Evolutionary conservation across 2,329 filamentous ascomycete genomes (phyloP), one percentile per base, ranked within the genome.

Genomic region (Arthrobotrys iridis): DNA sequence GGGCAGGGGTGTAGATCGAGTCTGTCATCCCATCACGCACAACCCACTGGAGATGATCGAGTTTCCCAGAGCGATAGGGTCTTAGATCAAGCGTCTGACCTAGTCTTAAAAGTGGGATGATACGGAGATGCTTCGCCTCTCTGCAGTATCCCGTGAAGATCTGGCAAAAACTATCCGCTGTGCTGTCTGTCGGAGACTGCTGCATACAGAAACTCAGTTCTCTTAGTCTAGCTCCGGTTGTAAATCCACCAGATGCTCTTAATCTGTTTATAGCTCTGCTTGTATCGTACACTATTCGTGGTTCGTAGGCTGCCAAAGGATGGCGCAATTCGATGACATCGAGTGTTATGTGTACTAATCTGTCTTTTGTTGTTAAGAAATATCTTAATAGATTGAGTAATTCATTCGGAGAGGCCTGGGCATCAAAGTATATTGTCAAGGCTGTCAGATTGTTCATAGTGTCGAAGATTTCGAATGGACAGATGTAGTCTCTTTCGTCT

Each of bases 401-500:
- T 59, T 75, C 71, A 4, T 37, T 26, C 0, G 57, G 37, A n/a
- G 30, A 28, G 2, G 59, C 46, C 15, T 22, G 35, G 3, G 40
- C 28, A 18, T 75, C 71, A 37, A 75, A 48, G 24, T 68, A 75
- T 6, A 75, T 33, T 11, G 71, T 75, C 22, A 75, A 59, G 6
- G 46, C 33, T 30, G 35, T 58, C 11, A 75, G 30, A 33, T 37
- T 33, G 4, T 45, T 59, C 71, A 75, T 75, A 15, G 58, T 75
- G 57, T 75, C 37, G 24, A 75, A 50, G 8, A 75, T 68, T 7
- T 75, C 71, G 24, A 48, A 75, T 4, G 63, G 71, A 0, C 41
- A 6, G 4, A 75, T 68, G 26, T 48, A 75, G 7, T 75, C 41
- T 6, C 18, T 40, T 43, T 75, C 71, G n/a, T 64, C 46, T 11